Conservation (phyloP, 2,329 filamentous ascomycete genomes). For the Aspergillus sp. region DNA sequence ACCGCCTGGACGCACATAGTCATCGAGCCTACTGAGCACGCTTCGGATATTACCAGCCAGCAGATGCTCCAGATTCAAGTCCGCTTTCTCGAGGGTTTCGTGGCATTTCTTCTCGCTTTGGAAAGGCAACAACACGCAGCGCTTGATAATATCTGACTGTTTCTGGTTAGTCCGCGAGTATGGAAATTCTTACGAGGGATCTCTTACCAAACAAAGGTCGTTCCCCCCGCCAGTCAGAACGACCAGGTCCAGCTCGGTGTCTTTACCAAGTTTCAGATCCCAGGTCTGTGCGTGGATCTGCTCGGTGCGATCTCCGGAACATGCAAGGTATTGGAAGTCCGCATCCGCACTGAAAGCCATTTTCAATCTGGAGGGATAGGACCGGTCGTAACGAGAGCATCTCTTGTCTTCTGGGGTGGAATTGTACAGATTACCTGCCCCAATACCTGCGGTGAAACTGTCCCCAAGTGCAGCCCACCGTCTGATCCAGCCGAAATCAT, state of each 20-base stretch:
- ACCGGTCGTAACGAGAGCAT: conserved; percentile 14
- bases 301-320: conserved; percentile 3
- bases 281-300: conserved; percentile 14
- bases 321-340: conserved; percentile 10
- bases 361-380: conserved; percentile 3
- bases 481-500: conserved; percentile 26
- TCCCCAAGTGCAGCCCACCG: conserved; percentile 39
- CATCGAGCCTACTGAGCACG: neutral
- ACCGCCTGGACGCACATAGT: neutral
- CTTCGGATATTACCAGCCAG: conserved; percentile 1
- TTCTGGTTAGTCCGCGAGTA: neutral
- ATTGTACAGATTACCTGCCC: conserved; percentile 19
- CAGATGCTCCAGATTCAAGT: neutral
- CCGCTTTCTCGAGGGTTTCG: neutral
- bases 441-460: conserved; percentile 41
- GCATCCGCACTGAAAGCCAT: neutral
- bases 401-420: conserved; percentile 30
- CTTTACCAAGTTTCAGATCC: conserved; percentile 18
- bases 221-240: conserved; percentile 41
- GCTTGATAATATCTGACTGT: conserved; percentile 16
- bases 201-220: conserved; percentile 35
- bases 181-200: neutral
- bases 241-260: conserved; percentile 32
- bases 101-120: conserved; percentile 13
- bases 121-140: conserved; percentile 22